Percentiles rank a stretch among this genome's conserved stretches.
Conservation (phyloP, 2,329 filamentous ascomycete genomes). For the Bipolaris cookei region DNA sequence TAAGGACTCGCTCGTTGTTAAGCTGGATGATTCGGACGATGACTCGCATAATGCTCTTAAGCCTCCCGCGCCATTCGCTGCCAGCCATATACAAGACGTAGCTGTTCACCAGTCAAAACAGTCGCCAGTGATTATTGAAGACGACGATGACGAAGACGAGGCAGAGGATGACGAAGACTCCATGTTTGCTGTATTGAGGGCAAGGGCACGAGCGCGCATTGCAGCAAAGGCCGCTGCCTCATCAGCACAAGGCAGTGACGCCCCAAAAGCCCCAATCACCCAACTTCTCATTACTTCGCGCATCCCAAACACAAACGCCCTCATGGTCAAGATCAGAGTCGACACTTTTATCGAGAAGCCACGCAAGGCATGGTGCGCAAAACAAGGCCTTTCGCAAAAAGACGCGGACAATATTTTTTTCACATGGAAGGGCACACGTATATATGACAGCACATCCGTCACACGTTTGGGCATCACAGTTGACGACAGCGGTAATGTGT, state of each 20-base stretch:
- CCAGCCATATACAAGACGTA: constrained; percentile 8
- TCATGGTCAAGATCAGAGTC: constrained; percentile 71
- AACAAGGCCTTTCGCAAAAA: constrained; percentile 62
- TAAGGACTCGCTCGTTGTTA: constrained; percentile 29
- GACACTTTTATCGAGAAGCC: constrained; percentile 72
- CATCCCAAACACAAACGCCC: constrained; percentile 64
- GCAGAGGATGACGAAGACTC: constrained; percentile 40
- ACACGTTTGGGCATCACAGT: constrained; percentile 56
- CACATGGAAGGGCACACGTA: constrained; percentile 74
- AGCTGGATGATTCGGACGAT: constrained; percentile 35
- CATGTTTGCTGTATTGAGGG: constrained; percentile 35
- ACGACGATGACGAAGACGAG: constrained; percentile 34
- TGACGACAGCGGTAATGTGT: constrained; percentile 49
- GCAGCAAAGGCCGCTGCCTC: constrained; percentile 21
- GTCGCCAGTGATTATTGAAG: constrained; percentile 7
- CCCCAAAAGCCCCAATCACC: constrained; percentile 50
- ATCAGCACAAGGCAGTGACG: constrained; percentile 8
- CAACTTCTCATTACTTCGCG: constrained; percentile 72
- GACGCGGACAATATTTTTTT: constrained; percentile 68
- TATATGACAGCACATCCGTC: constrained; percentile 76
- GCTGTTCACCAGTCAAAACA: constrained; percentile 14
- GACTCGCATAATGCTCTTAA: constrained; percentile 17
- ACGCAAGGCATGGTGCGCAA: constrained; percentile 71
- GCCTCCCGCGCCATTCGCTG: not conserved
- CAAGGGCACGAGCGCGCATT: constrained; percentile 33